Percentiles rank a stretch among this genome's conserved stretches.
phyloP scores from a whole-genome alignment of 495 filamentous ascomycete genomes.

The Podospora pseudopauciseta region DNA sequence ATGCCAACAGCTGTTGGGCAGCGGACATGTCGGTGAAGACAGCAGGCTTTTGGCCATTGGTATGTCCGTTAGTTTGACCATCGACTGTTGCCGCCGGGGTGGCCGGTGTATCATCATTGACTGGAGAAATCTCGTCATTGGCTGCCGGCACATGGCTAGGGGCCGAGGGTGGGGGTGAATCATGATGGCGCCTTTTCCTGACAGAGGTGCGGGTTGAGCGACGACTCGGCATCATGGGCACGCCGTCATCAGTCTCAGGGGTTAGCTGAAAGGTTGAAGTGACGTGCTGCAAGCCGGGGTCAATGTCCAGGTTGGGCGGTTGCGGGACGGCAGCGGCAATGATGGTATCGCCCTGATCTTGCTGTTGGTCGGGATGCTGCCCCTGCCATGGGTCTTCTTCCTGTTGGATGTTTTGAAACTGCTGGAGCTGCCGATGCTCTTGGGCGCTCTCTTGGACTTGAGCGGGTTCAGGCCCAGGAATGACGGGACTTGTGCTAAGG shows the following conservation, averaged over 20 bases:
- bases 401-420: no score
- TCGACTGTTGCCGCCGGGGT: neutral
- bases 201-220: neutral
- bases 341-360: neutral
- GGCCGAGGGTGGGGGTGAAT: neutral
- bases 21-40: neutral
- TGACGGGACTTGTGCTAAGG: neutral
- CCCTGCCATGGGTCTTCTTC: neutral
- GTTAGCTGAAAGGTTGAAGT: neutral
- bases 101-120: neutral
- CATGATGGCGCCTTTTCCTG: neutral
- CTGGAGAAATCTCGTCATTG: neutral
- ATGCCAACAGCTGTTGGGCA: neutral
- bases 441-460: neutral
- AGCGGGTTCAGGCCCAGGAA: neutral
- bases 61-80: no score
- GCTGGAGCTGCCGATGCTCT: neutral
- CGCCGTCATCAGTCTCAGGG: neutral
- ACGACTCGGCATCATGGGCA: neutral
- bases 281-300: neutral
- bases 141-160: neutral
- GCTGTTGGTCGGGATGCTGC: neutral
- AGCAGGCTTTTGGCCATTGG: neutral
- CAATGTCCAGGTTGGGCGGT: neutral
- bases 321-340: neutral